These are phyloP conservation scores for Ceratobasidium theobromae DNA, from an alignment of 1,284 basidiomycete genomes.

Conservation along the genomic window DNA sequence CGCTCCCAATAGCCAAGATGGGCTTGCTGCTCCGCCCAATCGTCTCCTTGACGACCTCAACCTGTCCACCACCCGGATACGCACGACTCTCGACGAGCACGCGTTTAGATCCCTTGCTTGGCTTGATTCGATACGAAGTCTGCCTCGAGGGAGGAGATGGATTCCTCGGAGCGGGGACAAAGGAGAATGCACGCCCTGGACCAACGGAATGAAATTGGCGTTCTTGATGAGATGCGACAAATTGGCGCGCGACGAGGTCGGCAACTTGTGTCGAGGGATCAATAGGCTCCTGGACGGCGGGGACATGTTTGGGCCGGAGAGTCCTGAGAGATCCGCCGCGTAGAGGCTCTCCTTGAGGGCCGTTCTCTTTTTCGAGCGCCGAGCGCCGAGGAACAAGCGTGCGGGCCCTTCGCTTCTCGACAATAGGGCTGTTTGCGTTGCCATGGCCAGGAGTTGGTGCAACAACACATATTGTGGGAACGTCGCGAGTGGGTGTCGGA, in stretches of 20 bases:
- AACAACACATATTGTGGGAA: constrained; percentile 3
- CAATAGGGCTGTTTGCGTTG: not conserved
- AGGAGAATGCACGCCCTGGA: not conserved
- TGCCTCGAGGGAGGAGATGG: not conserved
- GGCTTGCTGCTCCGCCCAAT: constrained; percentile 15
- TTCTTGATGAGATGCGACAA: constrained; percentile 1
- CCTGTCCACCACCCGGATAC: constrained; percentile 17
- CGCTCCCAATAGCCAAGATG: not conserved
- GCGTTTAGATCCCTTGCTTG: not conserved
- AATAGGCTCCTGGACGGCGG: not conserved
- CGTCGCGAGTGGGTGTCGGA: constrained; percentile 21
- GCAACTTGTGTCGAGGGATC: not conserved
- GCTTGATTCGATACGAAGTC: constrained; percentile 5
- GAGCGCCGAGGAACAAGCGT: constrained; percentile 19
- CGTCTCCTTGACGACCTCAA: constrained; percentile 28
- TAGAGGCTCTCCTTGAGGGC: not conserved
- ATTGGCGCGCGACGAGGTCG: constrained; percentile 11
- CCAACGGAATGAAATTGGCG: constrained; percentile 15
- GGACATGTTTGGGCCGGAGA: not conserved
- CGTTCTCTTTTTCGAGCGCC: constrained; percentile 7
- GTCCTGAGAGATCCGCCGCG: not conserved
- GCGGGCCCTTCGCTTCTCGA: constrained; percentile 25
- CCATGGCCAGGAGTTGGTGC: constrained; percentile 1
- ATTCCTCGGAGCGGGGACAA: not conserved
- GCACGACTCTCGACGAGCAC: constrained; percentile 6